Evolutionary conservation across 148 eudicot genomes (phyloP).

Genomic region (Fagopyrum esculentum): DNA sequence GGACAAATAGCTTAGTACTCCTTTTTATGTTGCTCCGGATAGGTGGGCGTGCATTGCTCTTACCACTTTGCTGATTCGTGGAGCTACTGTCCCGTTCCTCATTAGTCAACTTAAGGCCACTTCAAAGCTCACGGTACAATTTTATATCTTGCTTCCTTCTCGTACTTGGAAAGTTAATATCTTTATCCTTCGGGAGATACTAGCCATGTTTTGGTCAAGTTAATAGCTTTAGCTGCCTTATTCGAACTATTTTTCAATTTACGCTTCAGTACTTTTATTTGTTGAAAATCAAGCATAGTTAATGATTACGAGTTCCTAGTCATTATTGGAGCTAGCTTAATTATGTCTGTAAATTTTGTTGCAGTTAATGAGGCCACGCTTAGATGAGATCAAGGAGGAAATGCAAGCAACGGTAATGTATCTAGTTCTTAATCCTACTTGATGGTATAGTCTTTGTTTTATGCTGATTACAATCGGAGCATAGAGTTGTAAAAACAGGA

Average conservation of each 20-base stretch:
- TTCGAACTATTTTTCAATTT: neutral
- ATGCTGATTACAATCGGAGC: neutral
- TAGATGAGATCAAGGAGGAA: conserved; percentile 73
- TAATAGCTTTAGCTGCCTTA: neutral
- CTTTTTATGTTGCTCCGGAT: neutral
- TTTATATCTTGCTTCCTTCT: neutral
- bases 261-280: neutral
- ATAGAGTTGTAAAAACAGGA: neutral
- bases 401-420: conserved; percentile 59
- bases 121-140: conserved; percentile 63
- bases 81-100: conserved; percentile 52
- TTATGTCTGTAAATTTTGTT: neutral
- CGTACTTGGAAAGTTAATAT: neutral
- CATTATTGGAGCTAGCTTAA: neutral
- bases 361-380: conserved; percentile 75
- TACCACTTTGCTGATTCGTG: conserved; percentile 75
- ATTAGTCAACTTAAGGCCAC: conserved; percentile 77
- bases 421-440: conserved; percentile 6
- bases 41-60: conserved; percentile 87
- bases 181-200: neutral
- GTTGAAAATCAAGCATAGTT: neutral
- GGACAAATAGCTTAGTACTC: conserved; percentile 10
- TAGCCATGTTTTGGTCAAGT: neutral
- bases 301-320: neutral
- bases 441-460: neutral